These are phyloP conservation scores for Gloeopeniophorella convolvens DNA, from an alignment of 768 basidiomycete genomes.

Conservation along the genomic window DNA sequence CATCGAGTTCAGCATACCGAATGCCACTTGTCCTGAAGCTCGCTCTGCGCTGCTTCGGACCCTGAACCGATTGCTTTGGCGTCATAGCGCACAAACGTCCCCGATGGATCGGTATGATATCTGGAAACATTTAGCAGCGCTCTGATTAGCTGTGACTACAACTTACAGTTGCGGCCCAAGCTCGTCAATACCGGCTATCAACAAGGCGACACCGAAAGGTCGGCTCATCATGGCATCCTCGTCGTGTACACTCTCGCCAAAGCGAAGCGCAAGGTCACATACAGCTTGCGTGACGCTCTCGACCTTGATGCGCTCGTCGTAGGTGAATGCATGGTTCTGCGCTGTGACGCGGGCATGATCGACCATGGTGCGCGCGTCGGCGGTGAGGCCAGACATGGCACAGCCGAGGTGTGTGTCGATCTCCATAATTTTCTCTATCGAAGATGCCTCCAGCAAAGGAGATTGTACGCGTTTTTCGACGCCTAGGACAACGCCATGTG, in stretches of 20 bases:
- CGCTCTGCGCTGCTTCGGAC: slow-evolving; percentile 94
- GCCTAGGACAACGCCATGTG: slow-evolving; percentile 85
- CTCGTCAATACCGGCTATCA: slow-evolving; percentile 98
- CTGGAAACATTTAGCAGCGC: slow-evolving; percentile 34
- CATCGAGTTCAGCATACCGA: slow-evolving; percentile 47
- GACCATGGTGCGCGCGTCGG: slow-evolving; percentile 98
- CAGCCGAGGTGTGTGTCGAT: slow-evolving; percentile 95
- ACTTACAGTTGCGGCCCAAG: slow-evolving; percentile 90
- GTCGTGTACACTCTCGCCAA: slow-evolving; percentile 98
- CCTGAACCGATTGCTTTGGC: slow-evolving; percentile 99
- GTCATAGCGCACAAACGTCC: slow-evolving; percentile 93
- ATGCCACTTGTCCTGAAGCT: slow-evolving; percentile 96
- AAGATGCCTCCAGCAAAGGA: slow-evolving; percentile 87
- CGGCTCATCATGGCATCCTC: slow-evolving; percentile 99
- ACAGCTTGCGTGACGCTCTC: slow-evolving; percentile 98
- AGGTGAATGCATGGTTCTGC: slow-evolving; percentile 93
- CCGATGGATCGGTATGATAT: slow-evolving; percentile 97
- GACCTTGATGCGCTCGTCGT: slow-evolving; percentile 94
- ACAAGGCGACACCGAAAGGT: slow-evolving; percentile 94
- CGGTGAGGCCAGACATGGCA: slow-evolving; percentile 96
- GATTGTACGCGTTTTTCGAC: slow-evolving; percentile 99
- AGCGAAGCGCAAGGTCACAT: slow-evolving; percentile 92
- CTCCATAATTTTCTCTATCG: slow-evolving; percentile 99
- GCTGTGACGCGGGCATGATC: slow-evolving; percentile 98
- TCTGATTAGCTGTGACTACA: neutral